Conservation (phyloP, 768 basidiomycete genomes). For the Amanita polypyramis region DNA sequence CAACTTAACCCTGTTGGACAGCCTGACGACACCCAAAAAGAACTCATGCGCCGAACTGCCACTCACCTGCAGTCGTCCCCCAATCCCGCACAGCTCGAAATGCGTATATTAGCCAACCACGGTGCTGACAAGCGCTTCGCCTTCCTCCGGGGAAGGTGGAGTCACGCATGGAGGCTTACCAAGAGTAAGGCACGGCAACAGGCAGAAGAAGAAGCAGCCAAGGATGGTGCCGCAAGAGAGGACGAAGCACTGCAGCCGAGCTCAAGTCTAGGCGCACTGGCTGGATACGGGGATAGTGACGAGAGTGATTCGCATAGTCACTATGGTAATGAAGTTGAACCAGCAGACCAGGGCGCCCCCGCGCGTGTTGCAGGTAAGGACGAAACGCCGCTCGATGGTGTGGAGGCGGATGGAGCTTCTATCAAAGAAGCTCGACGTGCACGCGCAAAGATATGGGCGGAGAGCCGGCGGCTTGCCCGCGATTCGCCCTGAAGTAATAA, state of each 20-base stretch:
- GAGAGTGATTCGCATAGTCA: constrained; percentile 24
- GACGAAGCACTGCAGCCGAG: not conserved
- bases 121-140: constrained; percentile 70
- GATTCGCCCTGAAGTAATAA: not conserved
- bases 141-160: constrained; percentile 74
- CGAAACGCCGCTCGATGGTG: not conserved
- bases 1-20: constrained; percentile 13
- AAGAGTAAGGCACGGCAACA: constrained; percentile 33
- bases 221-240: constrained; percentile 4
- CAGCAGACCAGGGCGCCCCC: not conserved
- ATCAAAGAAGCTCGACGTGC: constrained; percentile 40
- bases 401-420: constrained; percentile 12
- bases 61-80: constrained; percentile 56
- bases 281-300: constrained; percentile 50
- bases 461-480: constrained; percentile 28
- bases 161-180: constrained; percentile 45
- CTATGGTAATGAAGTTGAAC: constrained; percentile 14
- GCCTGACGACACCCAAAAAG: constrained; percentile 50
- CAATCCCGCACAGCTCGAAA: constrained; percentile 74
- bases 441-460: constrained; percentile 49
- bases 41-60: constrained; percentile 71
- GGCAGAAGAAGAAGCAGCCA: constrained; percentile 16
- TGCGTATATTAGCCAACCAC: constrained; percentile 83
- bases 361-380: not conserved
- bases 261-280: constrained; percentile 38